These are phyloP conservation scores for Paramyrothecium sp. DNA, from an alignment of 2,329 filamentous ascomycete species.

Conservation along the genomic window DNA sequence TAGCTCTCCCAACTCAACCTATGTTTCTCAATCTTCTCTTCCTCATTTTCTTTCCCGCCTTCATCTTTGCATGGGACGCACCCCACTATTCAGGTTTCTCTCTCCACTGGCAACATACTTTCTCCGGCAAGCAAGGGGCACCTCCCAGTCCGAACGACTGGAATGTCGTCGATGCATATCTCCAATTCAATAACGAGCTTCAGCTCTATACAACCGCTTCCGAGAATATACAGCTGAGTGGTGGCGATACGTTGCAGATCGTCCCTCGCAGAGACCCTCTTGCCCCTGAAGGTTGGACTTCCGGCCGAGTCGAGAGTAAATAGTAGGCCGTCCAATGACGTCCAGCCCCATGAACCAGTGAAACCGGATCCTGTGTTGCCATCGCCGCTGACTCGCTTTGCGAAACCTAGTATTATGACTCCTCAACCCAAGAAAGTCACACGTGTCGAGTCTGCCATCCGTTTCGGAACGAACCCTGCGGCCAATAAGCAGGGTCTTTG, in stretches of 20 bases:
- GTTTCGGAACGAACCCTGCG: constrained; percentile 33
- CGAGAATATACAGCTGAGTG: constrained; percentile 40
- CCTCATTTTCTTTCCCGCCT: too few relatives aligned
- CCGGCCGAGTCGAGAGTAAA: constrained; percentile 42
- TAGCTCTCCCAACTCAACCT: too few relatives aligned
- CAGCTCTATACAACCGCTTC: constrained; percentile 38
- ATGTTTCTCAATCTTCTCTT: too few relatives aligned
- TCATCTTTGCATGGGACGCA: too few relatives aligned
- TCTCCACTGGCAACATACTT: constrained; percentile 29
- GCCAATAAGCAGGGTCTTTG: constrained; percentile 40
- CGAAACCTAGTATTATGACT: too few relatives aligned
- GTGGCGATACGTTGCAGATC: constrained; percentile 41
- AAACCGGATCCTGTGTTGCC: too few relatives aligned
- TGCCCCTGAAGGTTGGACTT: constrained; percentile 38
- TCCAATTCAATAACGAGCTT: constrained; percentile 40
- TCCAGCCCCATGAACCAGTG: too few relatives aligned
- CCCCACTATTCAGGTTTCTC: constrained; percentile 25
- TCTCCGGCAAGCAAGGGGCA: constrained; percentile 22
- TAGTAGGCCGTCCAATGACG: too few relatives aligned
- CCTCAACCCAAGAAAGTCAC: constrained; percentile 31
- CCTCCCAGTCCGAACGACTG: constrained; percentile 25
- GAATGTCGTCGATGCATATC: constrained; percentile 36
- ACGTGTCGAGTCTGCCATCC: constrained; percentile 35
- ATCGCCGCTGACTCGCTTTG: too few relatives aligned
- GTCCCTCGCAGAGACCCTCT: constrained; percentile 32